These are phyloP conservation scores for Leccinum variicolor DNA, from an alignment of 768 basidiomycete species.

Conservation along the genomic window DNA sequence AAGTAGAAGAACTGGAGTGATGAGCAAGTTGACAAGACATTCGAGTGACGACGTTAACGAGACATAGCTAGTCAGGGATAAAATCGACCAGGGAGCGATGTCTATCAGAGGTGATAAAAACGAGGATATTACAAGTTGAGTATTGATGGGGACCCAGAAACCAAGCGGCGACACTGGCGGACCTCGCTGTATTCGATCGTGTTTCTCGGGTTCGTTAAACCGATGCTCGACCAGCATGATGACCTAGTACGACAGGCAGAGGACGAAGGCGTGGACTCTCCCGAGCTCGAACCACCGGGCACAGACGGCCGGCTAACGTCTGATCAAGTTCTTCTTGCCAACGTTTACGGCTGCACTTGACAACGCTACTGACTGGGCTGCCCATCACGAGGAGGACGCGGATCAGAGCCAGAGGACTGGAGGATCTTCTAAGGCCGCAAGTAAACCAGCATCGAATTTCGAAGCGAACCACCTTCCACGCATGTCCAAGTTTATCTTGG, in stretches of 20 bases:
- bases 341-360: conserved; percentile 56
- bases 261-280: conserved; percentile 22
- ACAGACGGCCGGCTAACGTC: conserved; percentile 66
- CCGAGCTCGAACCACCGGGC: conserved; percentile 37
- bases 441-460: conserved; percentile 4
- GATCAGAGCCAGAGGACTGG: background rate
- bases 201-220: conserved; percentile 69
- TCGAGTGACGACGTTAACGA: no score
- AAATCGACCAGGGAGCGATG: no score
- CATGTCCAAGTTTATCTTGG: conserved; percentile 70
- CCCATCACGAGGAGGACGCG: conserved; percentile 43
- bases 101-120: no score
- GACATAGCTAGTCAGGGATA: no score
- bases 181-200: no score
- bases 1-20: no score
- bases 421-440: background rate
- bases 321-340: conserved; percentile 59
- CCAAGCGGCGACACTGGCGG: no score
- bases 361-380: conserved; percentile 64
- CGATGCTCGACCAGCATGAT: conserved; percentile 52
- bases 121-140: no score
- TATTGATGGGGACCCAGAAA: no score
- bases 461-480: conserved; percentile 46
- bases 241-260: conserved; percentile 17
- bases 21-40: no score